phyloP scores from a whole-genome alignment of 345 rosid genomes.

The Camelina neglecta region DNA sequence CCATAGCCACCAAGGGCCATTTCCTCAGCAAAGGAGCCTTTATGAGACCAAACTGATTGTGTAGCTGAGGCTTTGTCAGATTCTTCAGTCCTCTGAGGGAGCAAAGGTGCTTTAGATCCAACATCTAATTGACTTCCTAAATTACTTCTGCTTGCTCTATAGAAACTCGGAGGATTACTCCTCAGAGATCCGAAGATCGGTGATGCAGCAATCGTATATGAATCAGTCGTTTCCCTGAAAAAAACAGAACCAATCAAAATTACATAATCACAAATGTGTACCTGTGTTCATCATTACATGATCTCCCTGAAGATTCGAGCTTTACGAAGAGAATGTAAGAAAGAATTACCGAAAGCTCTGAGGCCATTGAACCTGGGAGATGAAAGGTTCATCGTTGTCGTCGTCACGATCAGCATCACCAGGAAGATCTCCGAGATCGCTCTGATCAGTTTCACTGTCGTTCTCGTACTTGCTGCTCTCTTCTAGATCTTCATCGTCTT shows the following conservation, averaged over 20 bases:
- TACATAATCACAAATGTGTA: neutral
- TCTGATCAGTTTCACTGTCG: conserved; percentile 37
- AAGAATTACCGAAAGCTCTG: conserved; percentile 66
- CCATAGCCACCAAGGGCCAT: conserved; percentile 63
- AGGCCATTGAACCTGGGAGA: conserved; percentile 76
- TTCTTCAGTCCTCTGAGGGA: conserved; percentile 59
- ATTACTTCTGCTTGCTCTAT: conserved; percentile 49
- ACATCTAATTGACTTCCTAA: conserved; percentile 53
- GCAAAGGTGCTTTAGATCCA: conserved; percentile 59
- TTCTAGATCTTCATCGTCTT: conserved; percentile 49
- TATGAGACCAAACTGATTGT: conserved; percentile 64
- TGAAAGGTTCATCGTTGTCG: conserved; percentile 42
- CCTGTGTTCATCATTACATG: neutral
- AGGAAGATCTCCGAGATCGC: conserved; percentile 45
- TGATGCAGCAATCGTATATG: conserved; percentile 75
- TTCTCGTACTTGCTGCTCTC: conserved; percentile 47
- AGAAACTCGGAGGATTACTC: conserved; percentile 50
- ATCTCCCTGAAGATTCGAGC: conserved; percentile 1
- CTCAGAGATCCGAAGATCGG: conserved; percentile 63
- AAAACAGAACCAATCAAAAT: conserved; percentile 2
- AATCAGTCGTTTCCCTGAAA: conserved; percentile 75
- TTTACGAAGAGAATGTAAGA: neutral
- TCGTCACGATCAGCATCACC: conserved; percentile 37
- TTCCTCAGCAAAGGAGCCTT: conserved; percentile 74
- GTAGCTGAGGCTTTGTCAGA: conserved; percentile 51